Base-by-base conservation (phyloP, 352 stramenopile species). In the Phytopythium kandeliae region DNA sequence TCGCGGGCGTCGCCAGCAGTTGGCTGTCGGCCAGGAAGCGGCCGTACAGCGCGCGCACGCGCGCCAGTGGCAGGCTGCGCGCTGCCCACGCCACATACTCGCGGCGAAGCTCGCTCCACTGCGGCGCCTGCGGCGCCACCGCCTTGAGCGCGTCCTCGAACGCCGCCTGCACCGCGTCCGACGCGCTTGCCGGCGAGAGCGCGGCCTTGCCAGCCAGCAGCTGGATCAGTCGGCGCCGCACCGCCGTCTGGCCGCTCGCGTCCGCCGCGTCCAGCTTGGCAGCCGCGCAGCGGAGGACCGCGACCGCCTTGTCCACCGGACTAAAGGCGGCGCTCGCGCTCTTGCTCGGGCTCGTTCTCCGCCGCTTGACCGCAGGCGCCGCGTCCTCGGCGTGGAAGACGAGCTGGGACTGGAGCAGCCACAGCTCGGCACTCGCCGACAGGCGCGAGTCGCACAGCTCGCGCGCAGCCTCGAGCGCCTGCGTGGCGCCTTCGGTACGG, bases 341-440 rank as follows among this genome's bases (percentile, higher is more conserved):
- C 42, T 53, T 30, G 50, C 16, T 41, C 49, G 73, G 25, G 50
- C 16, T 41, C 49, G 73, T 83, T 9, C 77, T 69, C 15, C 73
- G 71, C 31, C 82, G 78, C 65, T 92, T 46, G 40, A 2, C 31
- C 1, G 62, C 58, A 28, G 57, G 30, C 21, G 57, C 28, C 22
- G 16, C 35, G 40, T 57, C 51, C 12, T 81, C 61, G 1, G 46
- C 33, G 51, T 89, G 78, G 48, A 91, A 67, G 38, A 83, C 60
- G 8, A 93, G 65, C 59, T 92, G 83, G 33, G 83, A 71, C 43
- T 87, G 73, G 38, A 93, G 61, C 28, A 92, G 57, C 76, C 78
- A 92, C 10, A 91, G 54, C 36, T 69, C 57, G 0, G 72, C 68
- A 12, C 63, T 63, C 17, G 74, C 55, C 13, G 65, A 57, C 35